Base-by-base conservation (phyloP, 768 basidiomycete species). In the Lactarius pseudohatsudake region DNA sequence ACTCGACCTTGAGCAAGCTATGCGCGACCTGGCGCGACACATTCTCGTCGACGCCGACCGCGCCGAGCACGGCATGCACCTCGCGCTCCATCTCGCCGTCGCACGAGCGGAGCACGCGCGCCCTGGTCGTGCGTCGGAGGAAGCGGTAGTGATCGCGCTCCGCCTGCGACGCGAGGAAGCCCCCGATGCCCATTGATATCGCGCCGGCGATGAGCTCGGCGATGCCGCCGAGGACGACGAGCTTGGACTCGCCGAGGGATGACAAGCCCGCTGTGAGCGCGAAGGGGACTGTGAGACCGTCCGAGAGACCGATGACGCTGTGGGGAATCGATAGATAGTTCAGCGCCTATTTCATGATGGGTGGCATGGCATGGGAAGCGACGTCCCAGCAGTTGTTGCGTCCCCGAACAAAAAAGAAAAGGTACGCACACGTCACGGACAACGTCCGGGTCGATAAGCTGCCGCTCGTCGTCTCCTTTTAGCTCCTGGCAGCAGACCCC, bases 151-250 rank as follows among this genome's bases (percentile, higher is more conserved):
- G 91, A 75, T 98, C 96, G 56, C 95, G 89, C 77, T 99, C 97
- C 36, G 96, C 90, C 77, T 99, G 93, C 1, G 96, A 94, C 3
- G 95, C 95, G 58, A 99, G 88, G 83, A 96, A 98, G 22, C 96
- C 96, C 61, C 97, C 97, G 47, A 99, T 91, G 67, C 97, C 97
- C 96, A 99, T 99, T 2, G 92, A 94, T 56, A 98, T 92, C 15
- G 96, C 92, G 7, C 97, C 97, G 1, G 96, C 94, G 64, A 96
- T 93, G 70, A 99, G 88, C 76, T 99, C 97, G 1, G 97, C 96
- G 41, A 97, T 79, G 18, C 97, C 97, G 62, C 94, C 96, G 34
- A 96, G 84, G 58, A 96, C 90, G 69, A 99, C 97, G n/a, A 98
- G 83, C 62, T 83, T 86, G 8, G 93, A 94, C 66, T 91, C 87